phyloP scores from a whole-genome alignment of 2,329 filamentous ascomycete genomes.

The Colletotrichum tofieldiae region DNA sequence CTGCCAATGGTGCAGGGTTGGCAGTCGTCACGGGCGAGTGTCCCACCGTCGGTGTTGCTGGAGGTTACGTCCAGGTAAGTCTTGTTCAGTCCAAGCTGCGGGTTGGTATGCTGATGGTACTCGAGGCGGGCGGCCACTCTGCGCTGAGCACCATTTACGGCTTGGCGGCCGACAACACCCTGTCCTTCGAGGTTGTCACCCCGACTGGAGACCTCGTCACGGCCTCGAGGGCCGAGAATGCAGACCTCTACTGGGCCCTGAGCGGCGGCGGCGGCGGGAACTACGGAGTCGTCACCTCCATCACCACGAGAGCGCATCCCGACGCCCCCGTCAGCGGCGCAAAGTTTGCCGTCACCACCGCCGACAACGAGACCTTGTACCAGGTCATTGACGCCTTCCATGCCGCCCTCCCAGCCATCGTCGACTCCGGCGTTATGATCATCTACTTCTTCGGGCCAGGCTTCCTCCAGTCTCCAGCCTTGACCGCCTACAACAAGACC shows the following conservation, averaged over 20 bases:
- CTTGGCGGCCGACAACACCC: constrained; percentile 73
- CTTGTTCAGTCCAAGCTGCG: constrained; percentile 33
- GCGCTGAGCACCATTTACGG: constrained; percentile 65
- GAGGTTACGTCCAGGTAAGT: constrained; percentile 64
- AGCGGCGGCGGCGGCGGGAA: constrained; percentile 63
- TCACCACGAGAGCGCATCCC: constrained; percentile 67
- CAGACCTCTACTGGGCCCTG: constrained; percentile 77
- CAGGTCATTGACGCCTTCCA: constrained; percentile 47
- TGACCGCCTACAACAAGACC: constrained; percentile 63
- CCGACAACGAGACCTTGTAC: constrained; percentile 61
- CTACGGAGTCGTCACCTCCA: constrained; percentile 67
- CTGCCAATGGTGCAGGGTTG: constrained; percentile 57
- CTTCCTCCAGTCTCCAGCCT: constrained; percentile 35
- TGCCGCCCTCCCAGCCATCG: constrained; percentile 36
- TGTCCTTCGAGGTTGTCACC: constrained; percentile 72
- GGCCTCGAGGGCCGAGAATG: constrained; percentile 67
- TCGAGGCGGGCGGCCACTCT: constrained; percentile 66
- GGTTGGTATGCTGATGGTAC: neutral
- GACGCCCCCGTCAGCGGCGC: constrained; percentile 54
- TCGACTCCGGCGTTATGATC: constrained; percentile 40
- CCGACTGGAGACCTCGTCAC: constrained; percentile 65
- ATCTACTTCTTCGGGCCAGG: constrained; percentile 54
- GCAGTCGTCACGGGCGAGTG: constrained; percentile 64
- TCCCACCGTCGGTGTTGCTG: constrained; percentile 66
- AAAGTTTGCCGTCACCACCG: constrained; percentile 49